These are phyloP conservation scores for Trichoderma hamatum DNA, from an alignment of 2,329 filamentous ascomycete species.

Conservation along the genomic window DNA sequence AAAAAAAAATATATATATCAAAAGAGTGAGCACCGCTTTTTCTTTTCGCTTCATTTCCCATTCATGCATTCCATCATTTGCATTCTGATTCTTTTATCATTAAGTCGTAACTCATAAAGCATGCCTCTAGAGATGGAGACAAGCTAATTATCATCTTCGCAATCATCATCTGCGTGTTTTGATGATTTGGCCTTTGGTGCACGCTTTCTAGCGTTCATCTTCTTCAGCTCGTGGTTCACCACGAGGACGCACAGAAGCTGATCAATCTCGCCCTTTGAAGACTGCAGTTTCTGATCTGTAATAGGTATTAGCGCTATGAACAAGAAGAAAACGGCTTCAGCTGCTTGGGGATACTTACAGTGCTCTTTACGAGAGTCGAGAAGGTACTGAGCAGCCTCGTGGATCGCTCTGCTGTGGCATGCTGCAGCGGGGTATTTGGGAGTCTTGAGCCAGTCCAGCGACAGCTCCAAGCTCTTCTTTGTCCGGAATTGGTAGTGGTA, in stretches of 20 bases:
- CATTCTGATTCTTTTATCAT: constrained; percentile 7
- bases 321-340: background rate
- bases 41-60: constrained; percentile 7
- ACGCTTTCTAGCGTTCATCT: constrained; percentile 42
- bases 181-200: constrained; percentile 34
- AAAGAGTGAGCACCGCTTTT: constrained; percentile 1
- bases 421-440: constrained; percentile 34
- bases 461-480: constrained; percentile 46
- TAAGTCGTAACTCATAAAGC: constrained; percentile 24
- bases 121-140: background rate
- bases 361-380: constrained; percentile 41
- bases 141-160: constrained; percentile 35
- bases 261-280: constrained; percentile 40
- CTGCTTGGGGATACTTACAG: constrained; percentile 37
- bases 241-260: constrained; percentile 41
- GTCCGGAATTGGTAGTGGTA: constrained; percentile 48
- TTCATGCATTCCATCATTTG: background rate
- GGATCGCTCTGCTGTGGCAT: constrained; percentile 37
- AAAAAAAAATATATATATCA: constrained; percentile 2
- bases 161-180: constrained; percentile 33
- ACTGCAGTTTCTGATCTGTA: constrained; percentile 40
- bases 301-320: background rate
- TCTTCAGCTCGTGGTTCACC: constrained; percentile 46
- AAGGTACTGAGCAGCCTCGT: constrained; percentile 38
- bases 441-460: constrained; percentile 44